These are phyloP conservation scores for Trichoderma afroharzianum DNA, from an alignment of 2,329 filamentous ascomycete species.

Conservation along the genomic window DNA sequence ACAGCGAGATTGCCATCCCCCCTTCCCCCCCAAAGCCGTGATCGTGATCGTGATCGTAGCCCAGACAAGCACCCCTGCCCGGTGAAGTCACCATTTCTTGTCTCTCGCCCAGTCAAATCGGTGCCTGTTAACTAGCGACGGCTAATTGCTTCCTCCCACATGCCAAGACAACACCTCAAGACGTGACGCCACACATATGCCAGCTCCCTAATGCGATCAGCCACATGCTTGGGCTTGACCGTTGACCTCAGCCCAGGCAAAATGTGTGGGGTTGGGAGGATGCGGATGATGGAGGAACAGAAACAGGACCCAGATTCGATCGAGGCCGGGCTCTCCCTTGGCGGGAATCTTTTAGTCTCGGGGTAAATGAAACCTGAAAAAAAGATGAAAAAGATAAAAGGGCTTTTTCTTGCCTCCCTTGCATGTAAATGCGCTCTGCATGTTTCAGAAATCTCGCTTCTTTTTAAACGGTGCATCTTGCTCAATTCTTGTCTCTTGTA, in stretches of 20 bases:
- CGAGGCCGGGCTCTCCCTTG: background rate
- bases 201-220: background rate
- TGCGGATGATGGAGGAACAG: background rate
- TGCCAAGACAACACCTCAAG: background rate
- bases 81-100: conserved; percentile 7
- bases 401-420: background rate
- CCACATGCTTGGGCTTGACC: background rate
- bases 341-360: background rate
- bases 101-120: background rate
- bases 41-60: background rate
- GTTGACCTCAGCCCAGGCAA: background rate
- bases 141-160: background rate
- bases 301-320: background rate
- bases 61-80: background rate
- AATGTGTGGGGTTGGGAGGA: background rate
- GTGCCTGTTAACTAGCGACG: background rate
- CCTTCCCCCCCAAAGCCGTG: background rate
- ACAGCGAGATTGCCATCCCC: background rate
- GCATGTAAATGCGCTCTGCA: background rate
- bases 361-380: background rate
- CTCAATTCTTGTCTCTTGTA: background rate
- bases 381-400: background rate
- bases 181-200: background rate
- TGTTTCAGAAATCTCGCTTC: background rate
- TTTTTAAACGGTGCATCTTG: background rate